phyloP scores from a whole-genome alignment of 106 monocot genomes.

The Allium cepa region DNA sequence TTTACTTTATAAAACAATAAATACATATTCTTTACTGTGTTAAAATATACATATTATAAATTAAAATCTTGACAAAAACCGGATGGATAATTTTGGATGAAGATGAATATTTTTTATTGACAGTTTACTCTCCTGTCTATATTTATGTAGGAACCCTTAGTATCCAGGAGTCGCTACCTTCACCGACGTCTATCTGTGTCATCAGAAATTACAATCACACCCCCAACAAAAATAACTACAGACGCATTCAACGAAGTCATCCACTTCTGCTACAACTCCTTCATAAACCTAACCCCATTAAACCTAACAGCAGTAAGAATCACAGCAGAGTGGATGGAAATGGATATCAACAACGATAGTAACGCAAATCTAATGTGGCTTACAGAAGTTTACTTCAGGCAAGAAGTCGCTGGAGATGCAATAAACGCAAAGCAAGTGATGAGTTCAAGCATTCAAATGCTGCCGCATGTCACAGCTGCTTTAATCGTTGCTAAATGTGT shows the following conservation, averaged over 20 bases:
- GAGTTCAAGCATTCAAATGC: conserved; percentile 31
- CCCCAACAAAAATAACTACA: conserved; percentile 40
- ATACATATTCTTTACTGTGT: too few species aligned
- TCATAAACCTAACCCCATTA: conserved; percentile 40
- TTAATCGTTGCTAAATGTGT: conserved; percentile 53
- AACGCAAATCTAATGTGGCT: conserved; percentile 20
- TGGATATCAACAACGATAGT: conserved; percentile 22
- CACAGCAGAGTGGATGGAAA: conserved; percentile 65
- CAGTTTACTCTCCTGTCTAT: conserved; percentile 2
- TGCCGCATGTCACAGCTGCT: conserved; percentile 25
- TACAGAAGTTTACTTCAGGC: conserved; percentile 63
- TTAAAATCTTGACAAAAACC: too few species aligned
- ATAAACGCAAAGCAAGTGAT: conserved; percentile 33
- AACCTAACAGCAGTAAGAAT: conserved; percentile 43
- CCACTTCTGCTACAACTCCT: conserved; percentile 54
- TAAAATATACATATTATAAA: too few species aligned
- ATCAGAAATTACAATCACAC: conserved; percentile 34
- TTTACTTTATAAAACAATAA: too few species aligned
- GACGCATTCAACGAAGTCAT: conserved; percentile 48
- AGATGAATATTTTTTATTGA: not conserved
- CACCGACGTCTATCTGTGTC: conserved; percentile 32
- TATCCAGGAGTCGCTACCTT: conserved; percentile 54
- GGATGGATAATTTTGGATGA: not conserved
- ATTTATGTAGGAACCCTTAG: conserved; percentile 42
- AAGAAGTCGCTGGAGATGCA: conserved; percentile 40